phyloP scores from a whole-genome alignment of 2,329 filamentous ascomycete genomes.

The Aspergillus sp. region DNA sequence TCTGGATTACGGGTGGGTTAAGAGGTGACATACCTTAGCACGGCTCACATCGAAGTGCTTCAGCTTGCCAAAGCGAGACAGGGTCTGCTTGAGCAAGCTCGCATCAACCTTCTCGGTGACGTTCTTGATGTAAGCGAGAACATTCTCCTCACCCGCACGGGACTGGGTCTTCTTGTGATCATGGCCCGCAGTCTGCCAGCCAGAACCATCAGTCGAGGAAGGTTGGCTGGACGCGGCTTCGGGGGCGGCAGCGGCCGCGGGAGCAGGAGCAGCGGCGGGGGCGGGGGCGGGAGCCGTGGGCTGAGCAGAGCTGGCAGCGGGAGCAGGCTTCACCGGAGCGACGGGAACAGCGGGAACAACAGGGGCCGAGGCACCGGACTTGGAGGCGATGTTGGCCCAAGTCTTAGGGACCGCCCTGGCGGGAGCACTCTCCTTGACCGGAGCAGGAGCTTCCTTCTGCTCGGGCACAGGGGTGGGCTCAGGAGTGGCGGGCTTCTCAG shows the following conservation, averaged over 20 bases:
- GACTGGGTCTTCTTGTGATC: slow-evolving; percentile 82
- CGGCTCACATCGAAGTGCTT: slow-evolving; percentile 66
- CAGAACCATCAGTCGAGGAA: slow-evolving; percentile 64
- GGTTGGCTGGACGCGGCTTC: slow-evolving; percentile 72
- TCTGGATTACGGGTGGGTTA: background rate
- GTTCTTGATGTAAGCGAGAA: slow-evolving; percentile 91
- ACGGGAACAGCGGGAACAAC: slow-evolving; percentile 39
- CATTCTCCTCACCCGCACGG: slow-evolving; percentile 68
- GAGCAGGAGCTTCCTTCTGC: slow-evolving; percentile 43
- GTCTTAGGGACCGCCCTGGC: slow-evolving; percentile 59
- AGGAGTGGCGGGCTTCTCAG: slow-evolving; percentile 67
- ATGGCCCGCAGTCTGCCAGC: slow-evolving; percentile 84
- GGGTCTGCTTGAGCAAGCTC: slow-evolving; percentile 67
- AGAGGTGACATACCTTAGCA: slow-evolving; percentile 66
- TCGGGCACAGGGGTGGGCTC: slow-evolving; percentile 58
- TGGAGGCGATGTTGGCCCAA: slow-evolving; percentile 64
- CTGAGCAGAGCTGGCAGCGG: slow-evolving; percentile 35
- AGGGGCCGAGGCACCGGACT: slow-evolving; percentile 42
- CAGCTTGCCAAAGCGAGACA: slow-evolving; percentile 69
- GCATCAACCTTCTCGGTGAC: slow-evolving; percentile 85
- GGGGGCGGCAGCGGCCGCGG: slow-evolving; percentile 51
- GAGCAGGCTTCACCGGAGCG: slow-evolving; percentile 36
- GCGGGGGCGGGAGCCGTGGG: slow-evolving; percentile 41
- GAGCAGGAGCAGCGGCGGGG: slow-evolving; percentile 29
- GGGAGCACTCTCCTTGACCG: slow-evolving; percentile 56